Evolutionary conservation across 257 asterid species (phyloP), one percentile per base, ranked within the genome.

Genomic region (Solanum paucissectum): DNA sequence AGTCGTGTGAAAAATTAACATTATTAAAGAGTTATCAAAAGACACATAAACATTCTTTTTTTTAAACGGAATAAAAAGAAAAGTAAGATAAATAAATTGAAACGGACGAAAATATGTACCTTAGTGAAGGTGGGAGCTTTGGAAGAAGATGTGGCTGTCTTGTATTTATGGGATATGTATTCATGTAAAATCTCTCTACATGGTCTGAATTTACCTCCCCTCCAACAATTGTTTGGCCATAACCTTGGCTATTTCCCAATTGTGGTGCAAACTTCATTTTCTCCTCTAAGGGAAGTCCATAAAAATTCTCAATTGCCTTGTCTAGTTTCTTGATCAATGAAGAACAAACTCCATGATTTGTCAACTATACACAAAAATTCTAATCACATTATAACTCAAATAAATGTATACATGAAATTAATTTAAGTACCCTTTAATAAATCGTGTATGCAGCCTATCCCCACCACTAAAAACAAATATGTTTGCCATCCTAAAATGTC

Each of bases 101-200:
- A 55, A 20, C 2, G 0, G 11, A 55, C 9, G 4, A 46, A 13
- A 12, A 20, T 7, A 7, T 21, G 13, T 42, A 94, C 98, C 98
- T 92, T 29, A 95, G 93, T 66, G 94, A 84, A 4, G 89, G 21
- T 25, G 98, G 95, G 77, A 95, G 94, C 25, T 91, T 83, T 0
- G 95, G 93, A n/a, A 95, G 82, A 11, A 95, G 92, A 86, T 93
- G 98, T 20, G 93, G 88, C 36, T 94, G 94, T 58, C 97, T 89
- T 82, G 88, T 68, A 10, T 60, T 46, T 16, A 88, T 60, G 3
- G 98, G 96, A 69, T 92, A 94, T 27, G 93, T 90, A 38, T 89
- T 87, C 94, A 94, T 88, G 90, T 89, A 93, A 86, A 95, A 90
- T 77, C 95, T 88, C 29, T 95, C 97, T 2, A 92, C 96, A 94